Base-by-base conservation (phyloP, 106 monocot species). In the Vanilla planifolia region DNA sequence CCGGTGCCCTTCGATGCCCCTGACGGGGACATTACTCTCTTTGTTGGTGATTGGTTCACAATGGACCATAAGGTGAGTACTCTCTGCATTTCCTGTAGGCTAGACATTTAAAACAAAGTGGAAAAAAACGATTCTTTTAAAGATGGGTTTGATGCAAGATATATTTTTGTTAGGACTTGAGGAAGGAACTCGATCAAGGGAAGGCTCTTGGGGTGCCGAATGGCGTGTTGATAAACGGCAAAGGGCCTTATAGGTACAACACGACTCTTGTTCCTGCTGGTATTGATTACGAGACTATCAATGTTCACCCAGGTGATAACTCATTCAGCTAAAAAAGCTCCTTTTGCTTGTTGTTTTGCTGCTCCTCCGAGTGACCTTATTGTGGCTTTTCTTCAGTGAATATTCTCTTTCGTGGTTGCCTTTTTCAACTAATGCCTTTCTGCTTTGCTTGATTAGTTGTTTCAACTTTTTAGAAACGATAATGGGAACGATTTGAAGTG, bases 11-110 rank as follows among this genome's bases (percentile, higher is more conserved):
- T 86, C 43, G 74, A 65, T 8, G 41, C 46, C 8, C 94, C 89
- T 0, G 75, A 86, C 46, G 86, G 83, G 8, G 94, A 95, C 26
- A 48, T 95, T 65, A 80, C 70, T 32, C 41, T 95, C 19, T 80
- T 95, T 55, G 79, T 89, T 14, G 89, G 89, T 5, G 94, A 95
- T 48, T 95, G 94, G 94, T 95, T 78, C 74, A 89, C 44, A 22
- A 79, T 61, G 60, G 79, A 72, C 61, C 89, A 95, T 63, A 68
- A 67, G 53, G 94, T 85, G 35, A 55, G 69, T 61, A 0, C 21
- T 8, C 51, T 9, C 28, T 46, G 2, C 43, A 26, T 27, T 45
- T 9, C 28, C 7, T 34, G 43, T 23, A 19, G 20, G 9, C n/a
- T 53, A 35, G 21, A 14, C 43, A 26, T 48, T 53, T 56, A 6